Conservation (phyloP, 768 basidiomycete genomes). For the Pleurotus eryngii region DNA sequence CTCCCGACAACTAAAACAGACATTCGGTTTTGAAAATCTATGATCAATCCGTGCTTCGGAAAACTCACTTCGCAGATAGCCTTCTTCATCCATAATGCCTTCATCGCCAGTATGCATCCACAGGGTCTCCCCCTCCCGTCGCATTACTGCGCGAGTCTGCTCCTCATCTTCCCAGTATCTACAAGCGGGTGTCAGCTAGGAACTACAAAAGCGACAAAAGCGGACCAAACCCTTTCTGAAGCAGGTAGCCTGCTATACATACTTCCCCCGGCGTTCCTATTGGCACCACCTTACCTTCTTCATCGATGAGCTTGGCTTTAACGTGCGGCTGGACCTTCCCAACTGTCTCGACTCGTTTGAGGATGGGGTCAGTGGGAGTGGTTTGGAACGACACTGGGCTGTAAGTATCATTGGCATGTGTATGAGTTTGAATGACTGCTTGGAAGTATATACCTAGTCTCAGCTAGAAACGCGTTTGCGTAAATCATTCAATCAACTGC, state of each 20-base stretch:
- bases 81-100: conserved; percentile 77
- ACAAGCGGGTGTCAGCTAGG: background rate
- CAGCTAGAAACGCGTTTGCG: conserved; percentile 40
- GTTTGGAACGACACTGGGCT: conserved; percentile 87
- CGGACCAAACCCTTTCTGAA: conserved; percentile 67
- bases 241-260: conserved; percentile 67
- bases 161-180: conserved; percentile 78
- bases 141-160: conserved; percentile 62
- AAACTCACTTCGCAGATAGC: conserved; percentile 66
- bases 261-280: conserved; percentile 74
- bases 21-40: background rate
- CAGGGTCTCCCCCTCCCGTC: conserved; percentile 46
- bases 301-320: conserved; percentile 67
- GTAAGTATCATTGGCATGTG: background rate
- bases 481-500: conserved; percentile 4
- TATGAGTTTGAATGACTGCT: background rate
- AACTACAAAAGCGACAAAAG: background rate
- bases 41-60: background rate
- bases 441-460: conserved; percentile 51
- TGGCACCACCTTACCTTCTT: conserved; percentile 60
- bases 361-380: conserved; percentile 60
- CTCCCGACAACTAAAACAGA: conserved; percentile 63
- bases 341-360: conserved; percentile 80
- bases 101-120: conserved; percentile 90
- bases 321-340: conserved; percentile 76